phyloP scores from a whole-genome alignment of 306 rosid genomes.

The Hippophae gyantsensis region DNA sequence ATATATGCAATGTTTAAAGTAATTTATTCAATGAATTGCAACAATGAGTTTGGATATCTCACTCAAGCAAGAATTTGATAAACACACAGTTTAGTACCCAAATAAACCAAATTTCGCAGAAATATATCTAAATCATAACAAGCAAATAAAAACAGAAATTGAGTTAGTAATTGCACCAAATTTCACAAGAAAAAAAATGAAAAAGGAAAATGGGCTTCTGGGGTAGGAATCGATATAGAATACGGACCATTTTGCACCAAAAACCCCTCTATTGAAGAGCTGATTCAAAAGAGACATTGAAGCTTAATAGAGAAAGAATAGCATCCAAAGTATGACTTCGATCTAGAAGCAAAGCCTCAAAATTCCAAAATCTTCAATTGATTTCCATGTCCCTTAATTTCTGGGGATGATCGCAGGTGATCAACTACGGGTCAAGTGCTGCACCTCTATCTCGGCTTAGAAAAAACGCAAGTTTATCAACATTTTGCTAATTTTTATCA shows the following conservation, averaged over 20 bases:
- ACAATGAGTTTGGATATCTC: neutral
- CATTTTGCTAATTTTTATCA: no score
- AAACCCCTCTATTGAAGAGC: slow-evolving; percentile 87
- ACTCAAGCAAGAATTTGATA: neutral
- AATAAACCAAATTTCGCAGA: slow-evolving; percentile 2
- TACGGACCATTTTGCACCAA: slow-evolving; percentile 73
- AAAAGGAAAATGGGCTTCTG: neutral
- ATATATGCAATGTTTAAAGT: no score
- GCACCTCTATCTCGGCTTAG: no score
- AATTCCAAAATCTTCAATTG: neutral
- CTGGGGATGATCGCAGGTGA: no score
- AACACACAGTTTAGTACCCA: slow-evolving; percentile 3
- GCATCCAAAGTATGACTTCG: no score
- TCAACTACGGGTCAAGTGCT: no score
- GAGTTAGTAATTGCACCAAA: neutral
- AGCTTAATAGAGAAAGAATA: neutral
- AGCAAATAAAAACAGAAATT: slow-evolving; percentile 1
- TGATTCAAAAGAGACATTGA: slow-evolving; percentile 88
- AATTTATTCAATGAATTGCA: no score
- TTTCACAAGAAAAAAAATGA: neutral
- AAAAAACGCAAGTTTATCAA: no score
- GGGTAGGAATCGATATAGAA: neutral
- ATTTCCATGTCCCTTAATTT: no score
- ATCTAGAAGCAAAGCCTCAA: neutral
- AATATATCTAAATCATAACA: neutral